A percentile compares a stretch with the other conserved stretches of the same genome.
These are phyloP conservation scores for Thermochaetoides thermophila DNA, from an alignment of 495 filamentous ascomycete genomes.

Conservation along the genomic window DNA sequence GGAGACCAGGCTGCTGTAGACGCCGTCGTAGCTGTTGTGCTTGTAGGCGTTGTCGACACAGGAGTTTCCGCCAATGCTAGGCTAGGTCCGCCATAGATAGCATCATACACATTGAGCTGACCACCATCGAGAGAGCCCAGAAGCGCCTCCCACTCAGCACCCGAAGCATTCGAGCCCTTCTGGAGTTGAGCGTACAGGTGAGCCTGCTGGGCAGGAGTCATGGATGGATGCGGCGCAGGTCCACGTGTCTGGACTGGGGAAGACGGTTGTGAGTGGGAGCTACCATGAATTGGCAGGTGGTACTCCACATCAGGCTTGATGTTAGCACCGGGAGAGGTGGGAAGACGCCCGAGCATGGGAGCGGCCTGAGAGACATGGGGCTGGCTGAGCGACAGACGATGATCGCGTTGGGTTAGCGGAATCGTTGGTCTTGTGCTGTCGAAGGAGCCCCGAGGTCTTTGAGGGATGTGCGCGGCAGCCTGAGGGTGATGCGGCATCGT, in stretches of 20 bases:
- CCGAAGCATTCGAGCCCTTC: slow-evolving; percentile 29
- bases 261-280: slow-evolving; percentile 21
- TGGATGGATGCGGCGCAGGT: slow-evolving; percentile 12
- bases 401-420: slow-evolving; percentile 22
- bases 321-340: slow-evolving; percentile 15
- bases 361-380: slow-evolving; percentile 16
- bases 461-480: slow-evolving; percentile 16
- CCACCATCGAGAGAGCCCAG: slow-evolving; percentile 64
- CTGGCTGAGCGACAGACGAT: slow-evolving; percentile 28
- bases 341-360: slow-evolving; percentile 18
- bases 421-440: slow-evolving; percentile 21
- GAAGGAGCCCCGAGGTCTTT: slow-evolving; percentile 26
- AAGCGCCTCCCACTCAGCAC: slow-evolving; percentile 67
- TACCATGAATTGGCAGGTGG: too few species aligned
- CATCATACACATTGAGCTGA: slow-evolving; percentile 66
- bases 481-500: slow-evolving; percentile 18
- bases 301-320: slow-evolving; percentile 25
- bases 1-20: slow-evolving; percentile 34
- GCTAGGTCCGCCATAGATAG: slow-evolving; percentile 62
- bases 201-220: slow-evolving; percentile 10
- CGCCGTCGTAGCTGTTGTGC: slow-evolving; percentile 5
- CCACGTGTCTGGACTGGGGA: slow-evolving; percentile 23
- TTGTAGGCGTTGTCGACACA: slow-evolving; percentile 14
- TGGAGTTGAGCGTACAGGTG: slow-evolving; percentile 15
- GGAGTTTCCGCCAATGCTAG: slow-evolving; percentile 27